Evolutionary conservation across 192 early-diverging fungal genomes (phyloP), one percentile per base, ranked within the genome.

Genomic region (Coemansia brasiliensis): DNA sequence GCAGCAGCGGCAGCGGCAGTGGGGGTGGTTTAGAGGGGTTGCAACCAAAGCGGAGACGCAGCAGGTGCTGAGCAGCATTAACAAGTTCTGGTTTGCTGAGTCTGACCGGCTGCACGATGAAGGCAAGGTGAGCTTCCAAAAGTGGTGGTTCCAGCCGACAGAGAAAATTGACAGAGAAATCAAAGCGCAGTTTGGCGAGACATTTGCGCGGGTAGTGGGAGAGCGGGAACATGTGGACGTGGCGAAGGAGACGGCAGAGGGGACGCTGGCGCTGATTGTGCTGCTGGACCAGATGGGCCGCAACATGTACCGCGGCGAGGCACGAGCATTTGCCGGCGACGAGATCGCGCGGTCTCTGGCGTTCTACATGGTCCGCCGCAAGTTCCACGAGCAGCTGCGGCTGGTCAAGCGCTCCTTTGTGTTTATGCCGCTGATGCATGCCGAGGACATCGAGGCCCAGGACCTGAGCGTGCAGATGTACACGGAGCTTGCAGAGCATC

Each of bases 221-320:
- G 56, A 40, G 40, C 59, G 61, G 38, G 68, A 52, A 40, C 66
- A 76, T 25, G 63, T 81, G 6, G 69, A 69, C 24, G 49, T 56
- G 6, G 66, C 67, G 12, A 69, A 68, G 54, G 65, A 72, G 50
- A 63, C 72, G 21, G 40, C 82, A 5, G 63, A 62, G 17, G 82
- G 77, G 17, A 64, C 72, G 16, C 59, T 83, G 46, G 63, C 77
- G 39, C 51, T 84, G 27, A 71, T 83, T 5, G 50, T 88, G 1
- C 48, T 88, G 25, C 55, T 86, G 56, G 86, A 88, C 61, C 84
- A 88, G 42, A 79, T 88, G 65, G 78, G 85, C 3, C 79, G 86
- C 21, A 84, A 88, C 65, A 84, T 88, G 59, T 85, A 81, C 59
- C 82, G 86, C 52, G 74, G 74, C 13, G 41, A 66, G n/a, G 63